Evolutionary conservation across 139 green algal species (phyloP).

Genomic region (Tetradesmus lagerheimii): DNA sequence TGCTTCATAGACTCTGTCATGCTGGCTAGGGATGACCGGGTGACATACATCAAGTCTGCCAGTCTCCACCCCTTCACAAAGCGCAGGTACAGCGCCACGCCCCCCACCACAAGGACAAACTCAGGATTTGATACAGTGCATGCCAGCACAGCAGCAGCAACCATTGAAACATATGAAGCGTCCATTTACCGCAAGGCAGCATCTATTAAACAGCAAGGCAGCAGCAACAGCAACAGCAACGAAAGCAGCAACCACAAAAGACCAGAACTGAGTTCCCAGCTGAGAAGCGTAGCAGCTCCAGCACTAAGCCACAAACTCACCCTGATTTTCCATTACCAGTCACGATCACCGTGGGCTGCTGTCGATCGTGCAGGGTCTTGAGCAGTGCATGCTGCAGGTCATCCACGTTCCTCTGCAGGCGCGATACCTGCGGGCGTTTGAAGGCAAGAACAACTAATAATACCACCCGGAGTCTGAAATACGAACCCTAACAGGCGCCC

Average conservation of each 20-base stretch:
- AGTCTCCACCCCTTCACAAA: slow-evolving; percentile 51
- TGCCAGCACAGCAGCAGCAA: neutral
- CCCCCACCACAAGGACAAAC: slow-evolving; percentile 32
- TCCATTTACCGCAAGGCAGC: too few species aligned
- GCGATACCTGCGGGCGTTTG: slow-evolving; percentile 29
- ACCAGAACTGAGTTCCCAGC: neutral
- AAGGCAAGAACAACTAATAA: neutral
- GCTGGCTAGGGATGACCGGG: slow-evolving; percentile 14
- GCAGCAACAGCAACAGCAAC: neutral
- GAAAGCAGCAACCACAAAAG: neutral
- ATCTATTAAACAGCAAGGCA: too few species aligned
- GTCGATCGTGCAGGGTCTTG: slow-evolving; percentile 36
- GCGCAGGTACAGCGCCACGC: slow-evolving; percentile 43
- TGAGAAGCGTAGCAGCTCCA: neutral
- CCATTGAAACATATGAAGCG: neutral
- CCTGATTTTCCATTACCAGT: slow-evolving; percentile 25
- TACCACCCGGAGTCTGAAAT: too few species aligned
- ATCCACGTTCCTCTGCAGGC: slow-evolving; percentile 47
- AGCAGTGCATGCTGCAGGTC: slow-evolving; percentile 49
- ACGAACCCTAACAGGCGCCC: neutral
- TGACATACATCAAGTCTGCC: slow-evolving; percentile 54
- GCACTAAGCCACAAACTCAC: neutral
- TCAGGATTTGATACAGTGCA: slow-evolving; percentile 6
- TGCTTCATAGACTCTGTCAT: slow-evolving; percentile 40
- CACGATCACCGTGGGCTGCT: slow-evolving; percentile 40